Evolutionary conservation across 441 rosid genomes (phyloP), one percentile per base, ranked within the genome.

Genomic region (Brassica balearica): DNA sequence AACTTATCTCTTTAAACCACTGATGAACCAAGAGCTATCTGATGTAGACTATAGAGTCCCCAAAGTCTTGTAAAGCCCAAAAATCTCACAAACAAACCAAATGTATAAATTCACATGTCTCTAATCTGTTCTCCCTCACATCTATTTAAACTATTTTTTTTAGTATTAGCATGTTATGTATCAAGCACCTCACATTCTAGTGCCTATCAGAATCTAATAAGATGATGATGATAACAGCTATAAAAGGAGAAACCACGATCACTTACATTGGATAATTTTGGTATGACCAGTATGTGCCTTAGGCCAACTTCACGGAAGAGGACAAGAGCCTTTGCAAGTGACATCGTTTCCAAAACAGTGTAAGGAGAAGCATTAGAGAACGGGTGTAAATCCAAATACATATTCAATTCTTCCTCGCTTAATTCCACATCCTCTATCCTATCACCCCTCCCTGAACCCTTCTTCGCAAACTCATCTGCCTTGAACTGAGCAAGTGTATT

Each of bases 321-420:
- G 29, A 80, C 17, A 46, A 86, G 88, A 48, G 97, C 97, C 83
- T 94, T 92, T 6, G 96, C 93, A 2, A 94, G 88, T 15, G 96
- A 94, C 97, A 92, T 92, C 0, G 95, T 86, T 85, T 94, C 98
- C 80, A 91, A 91, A 61, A 94, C 98, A 20, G 95, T 92, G 59
- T 90, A 91, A 32, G 97, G 98, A 0, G 96, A 94, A 71, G 97
- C 84, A 76, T 92, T 91, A 43, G 95, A 85, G 76, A 94, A 94
- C 4, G 97, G 95, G 82, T 86, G 94, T 69, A 92, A 81, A 82
- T 94, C 98, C 69, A 91, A 65, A 79, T 82, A 91, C 98, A 92
- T 89, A 65, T 86, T 91, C 97, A 88, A 78, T 84, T 94, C 97
- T 73, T 91, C 98, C 36, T 82, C 84, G 6, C 80, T 91, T 69